These are phyloP conservation scores for Termitomyces sp. DNA, from an alignment of 768 basidiomycete genomes.

Conservation along the genomic window DNA sequence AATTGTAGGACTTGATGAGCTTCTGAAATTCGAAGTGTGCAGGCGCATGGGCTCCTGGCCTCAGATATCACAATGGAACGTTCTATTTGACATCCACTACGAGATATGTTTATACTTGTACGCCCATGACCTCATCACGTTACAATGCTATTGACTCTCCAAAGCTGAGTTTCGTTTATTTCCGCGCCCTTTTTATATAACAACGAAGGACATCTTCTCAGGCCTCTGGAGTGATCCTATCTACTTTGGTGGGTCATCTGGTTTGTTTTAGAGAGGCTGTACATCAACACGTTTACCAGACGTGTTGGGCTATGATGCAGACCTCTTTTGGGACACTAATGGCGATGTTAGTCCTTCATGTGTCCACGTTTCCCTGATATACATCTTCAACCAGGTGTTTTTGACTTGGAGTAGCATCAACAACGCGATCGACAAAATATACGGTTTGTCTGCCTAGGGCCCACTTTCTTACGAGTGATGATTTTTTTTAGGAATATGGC, in stretches of 20 bases:
- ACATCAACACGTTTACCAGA: conserved; percentile 15
- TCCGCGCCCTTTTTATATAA: conserved; percentile 34
- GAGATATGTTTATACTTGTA: conserved; percentile 34
- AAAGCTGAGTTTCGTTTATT: conserved; percentile 31
- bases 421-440: conserved; percentile 35
- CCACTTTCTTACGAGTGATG: not conserved
- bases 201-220: conserved; percentile 30
- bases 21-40: not conserved
- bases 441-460: conserved; percentile 18
- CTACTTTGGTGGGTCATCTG: conserved; percentile 26
- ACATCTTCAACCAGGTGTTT: conserved; percentile 21
- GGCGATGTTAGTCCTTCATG: conserved; percentile 21
- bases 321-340: conserved; percentile 36
- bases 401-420: conserved; percentile 33
- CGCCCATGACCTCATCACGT: not conserved
- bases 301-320: conserved; percentile 32
- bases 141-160: not conserved
- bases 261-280: not conserved
- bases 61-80: conserved; percentile 29
- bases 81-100: conserved; percentile 32
- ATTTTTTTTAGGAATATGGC: conserved; percentile 27
- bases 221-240: conserved; percentile 35
- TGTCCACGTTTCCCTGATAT: not conserved
- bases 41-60: conserved; percentile 31
- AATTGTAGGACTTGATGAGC: not conserved